phyloP scores from a whole-genome alignment of 257 asterid genomes.

The Plantago elongata region DNA sequence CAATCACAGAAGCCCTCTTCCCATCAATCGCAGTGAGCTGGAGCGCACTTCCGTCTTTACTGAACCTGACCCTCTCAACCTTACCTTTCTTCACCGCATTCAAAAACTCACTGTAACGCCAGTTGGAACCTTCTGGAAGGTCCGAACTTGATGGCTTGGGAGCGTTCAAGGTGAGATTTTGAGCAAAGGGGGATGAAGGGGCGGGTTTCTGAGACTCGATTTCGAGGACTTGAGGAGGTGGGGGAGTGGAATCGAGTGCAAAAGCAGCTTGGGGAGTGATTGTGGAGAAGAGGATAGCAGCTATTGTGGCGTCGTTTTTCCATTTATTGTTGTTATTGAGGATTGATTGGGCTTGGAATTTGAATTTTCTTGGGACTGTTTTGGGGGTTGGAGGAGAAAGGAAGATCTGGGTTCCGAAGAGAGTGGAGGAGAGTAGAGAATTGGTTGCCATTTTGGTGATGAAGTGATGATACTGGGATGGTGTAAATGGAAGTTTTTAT shows the following conservation, averaged over 20 bases:
- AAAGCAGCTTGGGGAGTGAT: constrained; percentile 72
- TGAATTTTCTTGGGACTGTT: constrained; percentile 47
- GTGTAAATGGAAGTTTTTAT: neutral
- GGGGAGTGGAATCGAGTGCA: constrained; percentile 50
- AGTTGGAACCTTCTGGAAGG: constrained; percentile 78
- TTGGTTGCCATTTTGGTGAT: constrained; percentile 30
- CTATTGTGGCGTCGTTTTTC: constrained; percentile 61
- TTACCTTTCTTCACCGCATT: constrained; percentile 96
- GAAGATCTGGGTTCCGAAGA: constrained; percentile 55
- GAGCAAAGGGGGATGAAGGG: constrained; percentile 58
- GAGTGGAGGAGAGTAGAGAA: constrained; percentile 52
- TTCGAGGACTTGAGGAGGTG: constrained; percentile 56
- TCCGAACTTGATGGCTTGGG: constrained; percentile 79
- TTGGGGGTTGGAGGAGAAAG: constrained; percentile 68
- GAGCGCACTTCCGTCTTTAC: constrained; percentile 80
- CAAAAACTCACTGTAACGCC: constrained; percentile 94
- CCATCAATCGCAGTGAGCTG: constrained; percentile 95
- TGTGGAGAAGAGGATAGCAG: constrained; percentile 74
- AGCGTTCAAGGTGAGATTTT: constrained; percentile 63
- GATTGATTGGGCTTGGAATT: neutral
- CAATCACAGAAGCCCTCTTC: constrained; percentile 71
- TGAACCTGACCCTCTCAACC: constrained; percentile 89
- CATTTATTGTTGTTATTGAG: constrained; percentile 17
- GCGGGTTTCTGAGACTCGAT: constrained; percentile 51
- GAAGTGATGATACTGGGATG: constrained; percentile 31